Evolutionary conservation across 1,284 basidiomycete genomes (phyloP).

Genomic region (Clitocybe nebularis): DNA sequence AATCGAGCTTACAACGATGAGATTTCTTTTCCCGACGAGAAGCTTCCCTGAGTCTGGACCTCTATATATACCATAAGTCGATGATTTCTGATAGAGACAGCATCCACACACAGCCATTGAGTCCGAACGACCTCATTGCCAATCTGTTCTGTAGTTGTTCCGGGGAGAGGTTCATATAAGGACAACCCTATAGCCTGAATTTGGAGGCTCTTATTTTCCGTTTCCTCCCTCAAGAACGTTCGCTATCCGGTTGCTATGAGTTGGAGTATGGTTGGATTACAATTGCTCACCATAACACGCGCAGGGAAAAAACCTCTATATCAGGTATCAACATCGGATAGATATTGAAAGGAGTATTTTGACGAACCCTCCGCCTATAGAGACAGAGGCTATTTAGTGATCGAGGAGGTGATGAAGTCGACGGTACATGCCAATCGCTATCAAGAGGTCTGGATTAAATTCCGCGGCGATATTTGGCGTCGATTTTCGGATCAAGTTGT

Average conservation of each 20-base stretch:
- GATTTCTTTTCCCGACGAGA: constrained; percentile 74
- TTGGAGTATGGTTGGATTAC: too few relatives aligned
- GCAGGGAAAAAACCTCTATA: constrained; percentile 90
- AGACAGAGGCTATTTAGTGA: constrained; percentile 14
- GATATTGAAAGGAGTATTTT: constrained; percentile 3
- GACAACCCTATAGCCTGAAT: constrained; percentile 93
- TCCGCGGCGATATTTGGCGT: constrained; percentile 58
- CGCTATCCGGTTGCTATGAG: too few relatives aligned
- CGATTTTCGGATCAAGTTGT: constrained; percentile 68
- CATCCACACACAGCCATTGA: constrained; percentile 75
- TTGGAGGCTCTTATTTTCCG: constrained; percentile 76
- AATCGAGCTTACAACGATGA: constrained; percentile 71
- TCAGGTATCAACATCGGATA: constrained; percentile 9
- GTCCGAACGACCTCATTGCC: constrained; percentile 86
- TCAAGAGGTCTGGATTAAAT: constrained; percentile 76
- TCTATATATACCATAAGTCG: constrained; percentile 27
- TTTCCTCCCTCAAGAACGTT: constrained; percentile 78
- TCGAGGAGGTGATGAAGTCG: constrained; percentile 4
- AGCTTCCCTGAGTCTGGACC: constrained; percentile 62
- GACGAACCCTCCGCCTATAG: constrained; percentile 73
- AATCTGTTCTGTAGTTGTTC: constrained; percentile 71
- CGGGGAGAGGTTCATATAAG: constrained; percentile 84
- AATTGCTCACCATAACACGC: constrained; percentile 75
- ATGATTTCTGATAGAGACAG: constrained; percentile 5
- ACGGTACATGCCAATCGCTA: constrained; percentile 67